Conservation (phyloP, 2,329 filamentous ascomycete species). For the Nannizzia gypsea region DNA sequence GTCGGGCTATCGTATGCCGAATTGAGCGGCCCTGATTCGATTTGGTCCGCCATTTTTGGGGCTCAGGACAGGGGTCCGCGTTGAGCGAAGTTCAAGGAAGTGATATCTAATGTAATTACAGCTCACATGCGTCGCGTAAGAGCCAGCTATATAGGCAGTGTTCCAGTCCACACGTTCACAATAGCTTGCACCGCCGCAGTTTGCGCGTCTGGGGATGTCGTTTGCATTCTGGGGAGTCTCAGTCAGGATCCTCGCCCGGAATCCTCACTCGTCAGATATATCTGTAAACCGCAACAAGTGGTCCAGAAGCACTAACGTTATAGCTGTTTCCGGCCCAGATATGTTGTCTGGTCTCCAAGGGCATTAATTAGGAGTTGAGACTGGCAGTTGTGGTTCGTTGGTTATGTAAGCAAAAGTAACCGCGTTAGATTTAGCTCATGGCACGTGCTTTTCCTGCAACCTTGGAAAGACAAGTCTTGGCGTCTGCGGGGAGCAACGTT, state of each 20-base stretch:
- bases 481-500: constrained; percentile 1
- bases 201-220: background rate
- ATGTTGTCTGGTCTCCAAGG: background rate
- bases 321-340: background rate
- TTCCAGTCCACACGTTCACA: background rate
- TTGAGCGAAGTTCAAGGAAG: no score
- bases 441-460: background rate
- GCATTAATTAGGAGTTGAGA: background rate
- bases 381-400: background rate
- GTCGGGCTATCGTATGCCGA: constrained; percentile 73
- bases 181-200: background rate
- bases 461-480: background rate
- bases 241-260: background rate
- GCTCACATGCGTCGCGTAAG: background rate
- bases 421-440: background rate
- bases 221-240: background rate
- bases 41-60: background rate
- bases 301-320: no score
- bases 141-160: background rate
- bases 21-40: constrained; percentile 8
- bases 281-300: background rate
- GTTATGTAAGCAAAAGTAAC: background rate
- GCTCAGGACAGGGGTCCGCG: background rate
- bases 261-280: background rate
- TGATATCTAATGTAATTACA: background rate